Conservation (phyloP, 441 rosid species). For the Iberis amara region DNA sequence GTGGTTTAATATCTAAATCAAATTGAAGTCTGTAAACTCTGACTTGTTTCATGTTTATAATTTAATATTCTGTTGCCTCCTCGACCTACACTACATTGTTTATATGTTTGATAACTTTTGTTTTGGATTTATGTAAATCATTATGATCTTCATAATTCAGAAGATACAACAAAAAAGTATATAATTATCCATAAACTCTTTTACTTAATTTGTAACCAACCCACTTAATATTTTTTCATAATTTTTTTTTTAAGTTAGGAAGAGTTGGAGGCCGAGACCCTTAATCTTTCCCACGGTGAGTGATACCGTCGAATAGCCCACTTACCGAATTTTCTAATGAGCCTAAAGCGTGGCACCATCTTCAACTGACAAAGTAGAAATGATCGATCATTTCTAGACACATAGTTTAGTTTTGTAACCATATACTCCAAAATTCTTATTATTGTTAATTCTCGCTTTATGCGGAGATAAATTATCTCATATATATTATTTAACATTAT, state of each 20-base stretch:
- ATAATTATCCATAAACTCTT: slow-evolving; percentile 23
- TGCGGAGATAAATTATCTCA: too few species aligned
- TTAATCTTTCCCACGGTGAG: too few species aligned
- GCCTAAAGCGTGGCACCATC: too few species aligned
- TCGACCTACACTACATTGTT: slow-evolving; percentile 18
- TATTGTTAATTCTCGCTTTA: too few species aligned
- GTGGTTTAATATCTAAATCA: slow-evolving; percentile 21
- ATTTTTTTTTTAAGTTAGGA: slow-evolving; percentile 7
- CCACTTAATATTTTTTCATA: slow-evolving; percentile 22
- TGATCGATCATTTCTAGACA: too few species aligned
- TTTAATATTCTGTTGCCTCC: slow-evolving; percentile 12
- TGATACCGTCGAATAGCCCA: too few species aligned
- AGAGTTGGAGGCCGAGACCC: too few species aligned
- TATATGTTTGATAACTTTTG: slow-evolving; percentile 5
- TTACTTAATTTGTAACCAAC: slow-evolving; percentile 27
- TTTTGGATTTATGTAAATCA: slow-evolving; percentile 20
- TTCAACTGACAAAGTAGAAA: too few species aligned
- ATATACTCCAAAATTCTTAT: too few species aligned
- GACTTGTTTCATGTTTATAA: slow-evolving; percentile 13
- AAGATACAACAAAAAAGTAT: background rate
- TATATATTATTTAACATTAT: too few species aligned
- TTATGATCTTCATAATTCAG: slow-evolving; percentile 26
- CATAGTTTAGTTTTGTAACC: too few species aligned
- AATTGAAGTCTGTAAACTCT: slow-evolving; percentile 12
- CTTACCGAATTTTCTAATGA: too few species aligned